Evolutionary conservation across 2,329 filamentous ascomycete species (phyloP), one percentile per base, ranked within the genome.

Genomic region (Colletotrichum sp.): DNA sequence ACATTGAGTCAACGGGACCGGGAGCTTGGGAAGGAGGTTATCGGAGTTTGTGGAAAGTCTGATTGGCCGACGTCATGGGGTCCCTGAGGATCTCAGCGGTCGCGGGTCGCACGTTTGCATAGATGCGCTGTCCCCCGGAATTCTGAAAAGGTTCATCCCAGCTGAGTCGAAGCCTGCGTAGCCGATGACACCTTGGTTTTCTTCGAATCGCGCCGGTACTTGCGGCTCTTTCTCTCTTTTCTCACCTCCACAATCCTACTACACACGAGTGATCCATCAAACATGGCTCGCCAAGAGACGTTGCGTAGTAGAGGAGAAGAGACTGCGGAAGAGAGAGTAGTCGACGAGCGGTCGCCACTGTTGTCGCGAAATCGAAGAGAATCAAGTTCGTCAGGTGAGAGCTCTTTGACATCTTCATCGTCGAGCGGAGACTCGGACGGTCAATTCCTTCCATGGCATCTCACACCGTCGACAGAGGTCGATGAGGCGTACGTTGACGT

Each of bases 371-470:
- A 59, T 66, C 70, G 74, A 60, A 71, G 74, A 13, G 74, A 65
- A 21, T 65, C 65, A n/a, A 74, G 70, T 21, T 74, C 74, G 16
- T 76, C 69, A 72, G 74, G 74, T 65, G 74, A 73, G 64, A 74
- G 69, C 44, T 76, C 74, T 55, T 66, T 65, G 64, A 69, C 69
- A 30, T 74, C 62, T 10, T 73, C 52, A 32, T 71, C 73, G 62
- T 76, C 73, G 21, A 69, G 69, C 74, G 63, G 66, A 55, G 70
- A 69, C 65, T 76, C 69, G 39, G 69, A 74, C n/a, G 74, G 66
- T 49, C 65, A 68, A 39, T 67, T 59, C 32, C 44, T 77, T 32
- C 69, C 76, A n/a, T 76, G 74, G 74, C 70, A 65, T 68, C 75
- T 75, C 21, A 75, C 66, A 71, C 36, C 30, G 30, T 32, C 66